Base-by-base conservation (phyloP, 2,329 filamentous ascomycete species). In the Pestalotiopsis sp. region DNA sequence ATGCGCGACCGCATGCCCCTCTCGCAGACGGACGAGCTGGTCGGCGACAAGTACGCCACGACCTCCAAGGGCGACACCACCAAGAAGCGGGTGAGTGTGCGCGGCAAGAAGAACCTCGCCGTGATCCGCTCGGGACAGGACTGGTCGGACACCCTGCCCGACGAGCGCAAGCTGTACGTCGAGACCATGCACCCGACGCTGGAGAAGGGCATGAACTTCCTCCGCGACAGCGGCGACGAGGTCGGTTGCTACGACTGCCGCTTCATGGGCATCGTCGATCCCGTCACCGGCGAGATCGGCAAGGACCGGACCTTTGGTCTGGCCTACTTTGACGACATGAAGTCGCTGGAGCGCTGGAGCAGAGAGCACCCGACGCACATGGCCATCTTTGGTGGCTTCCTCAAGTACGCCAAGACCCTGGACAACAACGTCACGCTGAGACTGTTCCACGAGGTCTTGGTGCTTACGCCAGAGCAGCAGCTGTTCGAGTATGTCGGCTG, bases 71-170 rank as follows among this genome's bases (percentile, higher is more conserved):
- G 20, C 23, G 23, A 49, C 62, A 52, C 39, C 2, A 65, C 71
- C 0, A n/a, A 72, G 66, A 17, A 58, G 41, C 17, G 64, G 0
- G 71, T 81, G 9, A 74, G 73, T 20, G 75, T 85, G 3, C 68
- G 75, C 0, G 81, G 82, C 1, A 79, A 76, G 69, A 74, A 76
- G 67, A 84, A 85, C 68, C 75, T 84, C 4, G 76, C 78, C 39
- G 75, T 84, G 17, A 84, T 85, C 49, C 79, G 82, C 31, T 84
- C 82, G 0, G 83, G 82, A 0, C 83, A 85, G 70, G 82, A 84
- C 69, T 85, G 82, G 83, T 79, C 78, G 0, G 76, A 73, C 27
- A 83, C 82, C 2, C 68, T 74, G 4, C 79, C 80, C 1, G 76
- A 79, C 36, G 83, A 85, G 74, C 77, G 81, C 1, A 76, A 79